Evolutionary conservation across 2,329 filamentous ascomycete genomes (phyloP), one percentile per base, ranked within the genome.

Genomic region (Colletotrichum chlorophyti): DNA sequence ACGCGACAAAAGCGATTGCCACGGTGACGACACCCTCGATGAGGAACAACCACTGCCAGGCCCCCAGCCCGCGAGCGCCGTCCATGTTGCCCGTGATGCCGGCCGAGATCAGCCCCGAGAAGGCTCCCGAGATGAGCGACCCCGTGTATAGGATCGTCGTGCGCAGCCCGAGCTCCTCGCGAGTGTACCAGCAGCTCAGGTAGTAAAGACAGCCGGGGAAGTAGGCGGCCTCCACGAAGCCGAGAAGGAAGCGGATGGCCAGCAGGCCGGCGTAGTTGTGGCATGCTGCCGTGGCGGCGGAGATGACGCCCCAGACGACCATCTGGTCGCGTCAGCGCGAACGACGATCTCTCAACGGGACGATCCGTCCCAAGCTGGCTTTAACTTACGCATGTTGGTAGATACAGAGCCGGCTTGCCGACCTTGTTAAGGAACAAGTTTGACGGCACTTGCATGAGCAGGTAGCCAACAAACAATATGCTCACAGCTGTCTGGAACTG

Each of bases 21-120:
- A 91, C 74, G 1, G 88, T 91, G 58, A 88, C 79, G 14, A 79
- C 76, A 21, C 89, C 89, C 69, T 91, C 88, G 34, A 91, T 85
- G 51, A 91, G 86, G 72, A 90, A 90, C 0, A 90, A 74, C 84
- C 85, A 88, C 11, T 86, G 77, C 88, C 82, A 91, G 1, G 86
- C 85, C 3, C 77, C 72, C 3, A 87, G 70, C 0, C 87, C 87
- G 7, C 72, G 73, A 0, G 72, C 72, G 2, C 83, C 79, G 58
- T 89, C 79, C 77, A 93, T 82, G 46, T 87, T 84, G n/a, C 77
- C 75, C 0, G 83, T 86, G 52, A 93, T 90, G 6, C 88, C 86
- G 0, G 84, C 84, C 2, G 83, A 80, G 32, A 88, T 83, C 8
- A 88, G 71, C 2, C 87, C 89, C 0, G 87, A 89, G 66, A 92